Evolutionary conservation across 2,329 filamentous ascomycete genomes (phyloP), one percentile per base, ranked within the genome.

Genomic region (Ophiostoma novo-ulmi): DNA sequence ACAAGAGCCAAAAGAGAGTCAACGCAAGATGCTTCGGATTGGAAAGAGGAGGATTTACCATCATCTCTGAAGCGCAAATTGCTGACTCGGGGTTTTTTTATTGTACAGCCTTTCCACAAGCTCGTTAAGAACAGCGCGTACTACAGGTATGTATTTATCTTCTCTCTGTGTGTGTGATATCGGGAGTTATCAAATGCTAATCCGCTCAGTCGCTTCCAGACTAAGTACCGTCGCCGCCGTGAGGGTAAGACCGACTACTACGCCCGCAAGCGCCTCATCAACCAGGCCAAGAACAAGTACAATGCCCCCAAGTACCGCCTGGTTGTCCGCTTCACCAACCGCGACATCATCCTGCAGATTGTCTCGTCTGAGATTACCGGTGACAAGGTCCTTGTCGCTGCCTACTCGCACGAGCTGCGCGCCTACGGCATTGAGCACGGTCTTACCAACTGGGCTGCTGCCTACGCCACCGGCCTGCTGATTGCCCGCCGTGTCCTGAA

Each of bases 261-360:
- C 84, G 95, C 95, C 82, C 94, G 95, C 84, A 98, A 98, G 92
- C 91, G 95, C 81, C 89, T 99, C 84, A 95, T 98, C 88, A 94
- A 93, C 87, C 95, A 99, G 89, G 95, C 95, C 86, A 99, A 98
- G 93, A 99, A 99, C 93, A 99, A 99, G 91, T 99, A 98, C 91
- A 97, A 97, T 86, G 91, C 95, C 75, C 95, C 95, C 85, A 99
- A 99, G 90, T 98, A 99, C 91, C 92, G 95, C 81, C 91, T 99
- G 81, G 95, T 99, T 77, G 93, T 99, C 82, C 95, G 95, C 83
- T 97, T 97, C 91, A 96, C 93, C 88, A 97, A 98, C 91, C 93
- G 93, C 85, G 94, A 99, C 88, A 97, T 98, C 87, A 91, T 98
- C 86, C 90, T 89, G 85, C 95, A 99, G 88, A 95, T 99, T 82